Percentiles rank a stretch among this genome's conserved stretches.
phyloP scores from a whole-genome alignment of 305 asterid genomes.

The Galium porrigens region DNA sequence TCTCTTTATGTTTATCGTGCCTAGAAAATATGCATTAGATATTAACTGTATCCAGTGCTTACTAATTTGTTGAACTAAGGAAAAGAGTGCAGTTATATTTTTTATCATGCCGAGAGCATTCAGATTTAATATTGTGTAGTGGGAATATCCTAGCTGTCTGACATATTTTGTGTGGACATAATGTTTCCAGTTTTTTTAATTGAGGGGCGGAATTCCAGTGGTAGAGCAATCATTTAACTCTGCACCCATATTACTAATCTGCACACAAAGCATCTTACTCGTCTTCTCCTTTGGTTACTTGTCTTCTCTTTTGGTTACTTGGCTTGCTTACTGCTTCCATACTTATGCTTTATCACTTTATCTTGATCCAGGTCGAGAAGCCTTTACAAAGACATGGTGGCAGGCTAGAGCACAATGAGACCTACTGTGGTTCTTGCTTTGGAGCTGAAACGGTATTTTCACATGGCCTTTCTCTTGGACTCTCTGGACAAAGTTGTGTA shows the following conservation, averaged over 20 bases:
- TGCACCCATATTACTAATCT: background rate
- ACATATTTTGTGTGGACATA: background rate
- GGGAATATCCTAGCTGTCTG: background rate
- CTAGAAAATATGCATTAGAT: background rate
- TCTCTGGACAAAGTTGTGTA: constrained; percentile 6
- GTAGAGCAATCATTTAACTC: background rate
- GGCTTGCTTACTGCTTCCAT: constrained; percentile 11
- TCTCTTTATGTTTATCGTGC: background rate
- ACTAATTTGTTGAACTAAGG: background rate
- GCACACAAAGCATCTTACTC: background rate
- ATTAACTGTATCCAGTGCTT: background rate
- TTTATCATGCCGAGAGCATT: background rate
- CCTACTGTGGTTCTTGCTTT: constrained; percentile 87
- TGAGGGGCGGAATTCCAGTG: background rate
- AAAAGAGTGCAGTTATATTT: background rate
- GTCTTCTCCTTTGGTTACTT: constrained; percentile 1
- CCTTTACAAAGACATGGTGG: constrained; percentile 97
- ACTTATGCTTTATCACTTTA: constrained; percentile 11
- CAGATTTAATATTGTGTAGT: background rate
- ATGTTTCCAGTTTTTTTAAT: background rate
- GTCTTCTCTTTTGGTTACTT: constrained; percentile 11
- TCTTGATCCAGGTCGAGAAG: constrained; percentile 62
- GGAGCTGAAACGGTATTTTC: constrained; percentile 80
- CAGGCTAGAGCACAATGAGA: constrained; percentile 86
- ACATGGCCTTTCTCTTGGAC: constrained; percentile 9